These are phyloP conservation scores for Trypanosoma platydactyli DNA, from an alignment of 208 protist genomes.

Conservation along the genomic window DNA sequence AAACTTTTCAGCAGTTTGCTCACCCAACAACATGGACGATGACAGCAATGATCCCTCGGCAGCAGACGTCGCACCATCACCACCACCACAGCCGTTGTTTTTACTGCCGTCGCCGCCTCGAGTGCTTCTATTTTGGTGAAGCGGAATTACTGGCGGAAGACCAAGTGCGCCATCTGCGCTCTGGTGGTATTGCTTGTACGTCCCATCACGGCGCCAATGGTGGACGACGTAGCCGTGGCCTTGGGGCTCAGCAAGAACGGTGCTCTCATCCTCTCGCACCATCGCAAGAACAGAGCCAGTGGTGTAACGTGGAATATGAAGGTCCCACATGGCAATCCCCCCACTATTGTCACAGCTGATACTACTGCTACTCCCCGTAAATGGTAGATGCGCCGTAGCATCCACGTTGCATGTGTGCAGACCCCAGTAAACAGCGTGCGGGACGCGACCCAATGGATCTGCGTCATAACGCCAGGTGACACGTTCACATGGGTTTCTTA, in stretches of 20 bases:
- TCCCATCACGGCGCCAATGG: constrained; percentile 49
- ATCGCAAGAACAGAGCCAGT: constrained; percentile 43
- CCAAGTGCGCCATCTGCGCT: constrained; percentile 25
- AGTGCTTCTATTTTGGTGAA: not conserved
- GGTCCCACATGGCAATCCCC: not conserved
- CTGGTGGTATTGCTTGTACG: constrained; percentile 33
- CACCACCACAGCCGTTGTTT: not conserved
- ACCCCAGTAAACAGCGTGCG: constrained; percentile 72
- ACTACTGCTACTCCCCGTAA: not conserved
- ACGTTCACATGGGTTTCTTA: constrained; percentile 27
- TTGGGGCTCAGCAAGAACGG: constrained; percentile 34
- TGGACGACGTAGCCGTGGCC: constrained; percentile 47
- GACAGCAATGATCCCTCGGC: not conserved
- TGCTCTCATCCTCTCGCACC: constrained; percentile 73
- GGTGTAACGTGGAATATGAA: not conserved
- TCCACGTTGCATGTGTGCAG: constrained; percentile 16
- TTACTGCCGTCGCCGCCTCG: not conserved
- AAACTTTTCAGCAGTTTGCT: constrained; percentile 6
- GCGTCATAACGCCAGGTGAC: constrained; percentile 59
- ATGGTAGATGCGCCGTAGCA: not conserved
- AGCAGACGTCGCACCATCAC: not conserved
- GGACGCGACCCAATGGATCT: constrained; percentile 42
- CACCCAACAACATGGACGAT: not conserved
- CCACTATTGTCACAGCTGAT: not conserved
- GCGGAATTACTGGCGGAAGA: constrained; percentile 40